phyloP scores from a whole-genome alignment of 108 stramenopile genomes.

The Ochromonas danica region DNA sequence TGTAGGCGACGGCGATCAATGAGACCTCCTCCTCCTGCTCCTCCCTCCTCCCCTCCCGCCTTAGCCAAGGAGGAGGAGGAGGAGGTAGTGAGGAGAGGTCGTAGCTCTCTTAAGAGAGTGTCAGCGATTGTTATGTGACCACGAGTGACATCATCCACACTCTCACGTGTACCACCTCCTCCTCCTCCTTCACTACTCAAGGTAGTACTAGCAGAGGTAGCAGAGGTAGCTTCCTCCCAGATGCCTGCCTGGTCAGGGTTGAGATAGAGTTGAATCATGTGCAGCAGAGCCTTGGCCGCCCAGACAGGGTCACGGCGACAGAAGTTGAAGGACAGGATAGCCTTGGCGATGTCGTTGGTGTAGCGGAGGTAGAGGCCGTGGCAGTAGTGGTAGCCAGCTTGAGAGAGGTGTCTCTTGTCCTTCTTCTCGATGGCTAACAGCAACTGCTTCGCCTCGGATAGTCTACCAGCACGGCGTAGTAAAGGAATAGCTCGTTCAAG shows the following conservation, averaged over 20 bases:
- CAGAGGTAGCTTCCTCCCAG: slow-evolving; percentile 45
- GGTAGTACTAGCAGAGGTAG: background rate
- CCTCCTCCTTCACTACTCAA: background rate
- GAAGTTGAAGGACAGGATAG: slow-evolving; percentile 58
- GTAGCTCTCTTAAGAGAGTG: slow-evolving; percentile 43
- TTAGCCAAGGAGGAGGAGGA: no score
- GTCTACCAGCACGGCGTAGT: slow-evolving; percentile 54
- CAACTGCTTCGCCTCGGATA: slow-evolving; percentile 50
- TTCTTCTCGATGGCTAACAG: slow-evolving; percentile 47
- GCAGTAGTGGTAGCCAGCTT: slow-evolving; percentile 59
- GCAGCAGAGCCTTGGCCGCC: slow-evolving; percentile 53
- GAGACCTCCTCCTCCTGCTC: no score
- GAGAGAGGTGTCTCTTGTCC: slow-evolving; percentile 41
- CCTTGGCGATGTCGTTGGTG: slow-evolving; percentile 55
- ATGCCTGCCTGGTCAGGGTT: slow-evolving; percentile 59
- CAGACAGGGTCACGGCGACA: slow-evolving; percentile 51
- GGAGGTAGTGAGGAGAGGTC: no score
- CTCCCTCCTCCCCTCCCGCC: no score
- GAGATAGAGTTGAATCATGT: slow-evolving; percentile 64
- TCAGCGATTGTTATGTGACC: slow-evolving; percentile 22
- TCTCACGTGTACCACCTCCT: slow-evolving; percentile 11
- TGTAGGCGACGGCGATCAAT: no score
- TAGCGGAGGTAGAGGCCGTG: slow-evolving; percentile 56
- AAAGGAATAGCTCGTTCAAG: slow-evolving; percentile 49
- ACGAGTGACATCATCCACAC: slow-evolving; percentile 39